A percentile compares a stretch with the other conserved stretches of the same genome.
Conservation (phyloP, 768 basidiomycete genomes). For the Mycena olivaceomarginata region DNA sequence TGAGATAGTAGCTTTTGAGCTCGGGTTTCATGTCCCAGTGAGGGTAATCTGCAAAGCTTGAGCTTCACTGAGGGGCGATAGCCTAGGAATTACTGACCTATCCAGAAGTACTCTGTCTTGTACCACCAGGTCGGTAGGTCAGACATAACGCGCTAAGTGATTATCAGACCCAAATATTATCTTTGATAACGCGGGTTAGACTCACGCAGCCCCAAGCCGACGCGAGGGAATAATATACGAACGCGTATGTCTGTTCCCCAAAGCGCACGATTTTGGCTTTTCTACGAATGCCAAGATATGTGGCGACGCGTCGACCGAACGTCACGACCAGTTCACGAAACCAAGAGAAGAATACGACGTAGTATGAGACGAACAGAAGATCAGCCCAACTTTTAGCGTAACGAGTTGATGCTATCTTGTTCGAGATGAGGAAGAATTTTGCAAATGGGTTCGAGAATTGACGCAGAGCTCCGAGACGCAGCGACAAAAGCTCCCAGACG, state of each 20-base stretch:
- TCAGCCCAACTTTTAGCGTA: neutral
- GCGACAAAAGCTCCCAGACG: neutral
- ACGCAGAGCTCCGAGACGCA: neutral
- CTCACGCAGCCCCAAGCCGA: constrained; percentile 1
- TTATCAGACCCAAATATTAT: neutral
- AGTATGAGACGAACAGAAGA: neutral
- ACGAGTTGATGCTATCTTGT: neutral
- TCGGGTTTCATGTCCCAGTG: constrained; percentile 1
- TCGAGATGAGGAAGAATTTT: neutral
- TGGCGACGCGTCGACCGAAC: neutral
- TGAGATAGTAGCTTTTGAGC: neutral
- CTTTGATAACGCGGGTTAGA: neutral
- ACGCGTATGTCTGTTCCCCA: neutral
- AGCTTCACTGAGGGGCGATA: neutral
- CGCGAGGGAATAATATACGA: constrained; percentile 2
- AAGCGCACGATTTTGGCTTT: neutral
- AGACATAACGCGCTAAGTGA: neutral
- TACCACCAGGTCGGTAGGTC: neutral
- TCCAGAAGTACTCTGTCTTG: constrained; percentile 1
- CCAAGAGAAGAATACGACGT: neutral
- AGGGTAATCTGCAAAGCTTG: neutral
- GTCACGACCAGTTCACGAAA: neutral
- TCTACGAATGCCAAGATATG: neutral
- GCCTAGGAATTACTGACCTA: neutral
- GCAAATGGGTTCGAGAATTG: neutral